Evolutionary conservation across 2,329 filamentous ascomycete genomes (phyloP).

Genomic region (Cytospora piceae): DNA sequence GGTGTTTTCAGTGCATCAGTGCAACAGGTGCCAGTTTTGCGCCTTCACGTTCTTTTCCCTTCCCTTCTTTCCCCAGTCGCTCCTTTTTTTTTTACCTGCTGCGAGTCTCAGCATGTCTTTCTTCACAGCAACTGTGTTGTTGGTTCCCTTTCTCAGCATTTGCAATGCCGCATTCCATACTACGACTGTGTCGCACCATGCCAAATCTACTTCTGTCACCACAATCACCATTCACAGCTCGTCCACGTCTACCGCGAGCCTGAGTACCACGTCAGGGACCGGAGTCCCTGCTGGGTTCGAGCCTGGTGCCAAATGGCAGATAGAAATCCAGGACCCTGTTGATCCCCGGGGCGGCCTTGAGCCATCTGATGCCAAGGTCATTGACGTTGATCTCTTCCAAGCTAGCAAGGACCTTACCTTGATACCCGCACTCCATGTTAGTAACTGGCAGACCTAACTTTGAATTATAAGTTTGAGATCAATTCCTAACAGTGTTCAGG

Average conservation of each 20-base stretch:
- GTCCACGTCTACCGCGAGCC: neutral
- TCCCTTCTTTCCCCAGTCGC: neutral
- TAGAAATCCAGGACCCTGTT: slow-evolving; percentile 26
- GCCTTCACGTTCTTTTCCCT: slow-evolving; percentile 6
- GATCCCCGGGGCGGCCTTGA: slow-evolving; percentile 21
- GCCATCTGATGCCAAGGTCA: slow-evolving; percentile 25
- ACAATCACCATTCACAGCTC: neutral
- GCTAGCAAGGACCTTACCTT: slow-evolving; percentile 24
- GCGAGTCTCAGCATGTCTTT: slow-evolving; percentile 28
- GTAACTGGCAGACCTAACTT: neutral
- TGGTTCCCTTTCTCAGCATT: slow-evolving; percentile 16
- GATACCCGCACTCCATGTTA: slow-evolving; percentile 24
- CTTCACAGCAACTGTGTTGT: slow-evolving; percentile 24
- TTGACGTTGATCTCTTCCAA: slow-evolving; percentile 27
- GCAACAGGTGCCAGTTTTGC: neutral
- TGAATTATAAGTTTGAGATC: too few relatives aligned
- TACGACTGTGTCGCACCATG: neutral
- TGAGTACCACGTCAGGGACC: slow-evolving; percentile 4
- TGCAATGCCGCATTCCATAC: slow-evolving; percentile 13
- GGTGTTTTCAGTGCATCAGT: neutral
- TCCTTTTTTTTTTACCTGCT: slow-evolving; percentile 14
- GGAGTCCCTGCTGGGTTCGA: slow-evolving; percentile 9
- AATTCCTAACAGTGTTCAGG: slow-evolving; percentile 1
- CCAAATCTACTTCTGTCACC: neutral
- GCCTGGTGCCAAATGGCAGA: slow-evolving; percentile 28